These are phyloP conservation scores for Lolium perenne DNA, from an alignment of 176 grass and related monocot genomes.

Conservation along the genomic window DNA sequence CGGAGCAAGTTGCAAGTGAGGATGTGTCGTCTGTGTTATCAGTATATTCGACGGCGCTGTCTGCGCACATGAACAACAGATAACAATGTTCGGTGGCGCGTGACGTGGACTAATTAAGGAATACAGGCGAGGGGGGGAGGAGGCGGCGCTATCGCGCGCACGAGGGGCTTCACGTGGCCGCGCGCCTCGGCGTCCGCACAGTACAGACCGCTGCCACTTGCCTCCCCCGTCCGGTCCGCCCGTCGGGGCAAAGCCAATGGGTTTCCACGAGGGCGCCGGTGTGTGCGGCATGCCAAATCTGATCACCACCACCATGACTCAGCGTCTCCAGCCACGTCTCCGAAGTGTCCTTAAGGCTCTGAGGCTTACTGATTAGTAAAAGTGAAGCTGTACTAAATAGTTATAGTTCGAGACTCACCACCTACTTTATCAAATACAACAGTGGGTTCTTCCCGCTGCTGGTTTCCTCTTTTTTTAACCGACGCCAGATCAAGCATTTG, in stretches of 20 bases:
- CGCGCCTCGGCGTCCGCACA: neutral
- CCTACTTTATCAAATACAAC: too few relatives aligned
- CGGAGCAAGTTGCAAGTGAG: neutral
- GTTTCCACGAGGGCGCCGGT: neutral
- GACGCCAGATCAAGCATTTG: too few relatives aligned
- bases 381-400: too few relatives aligned
- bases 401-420: too few relatives aligned
- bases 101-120: neutral
- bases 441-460: too few relatives aligned
- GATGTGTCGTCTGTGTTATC: neutral
- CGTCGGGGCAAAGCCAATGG: neutral
- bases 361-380: too few relatives aligned
- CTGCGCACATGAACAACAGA: neutral
- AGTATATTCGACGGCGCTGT: too few relatives aligned
- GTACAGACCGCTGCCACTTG: slow-evolving; percentile 5
- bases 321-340: too few relatives aligned
- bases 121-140: neutral
- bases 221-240: neutral
- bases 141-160: neutral
- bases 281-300: neutral
- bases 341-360: too few relatives aligned
- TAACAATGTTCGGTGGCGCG: neutral
- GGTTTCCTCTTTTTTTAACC: too few relatives aligned
- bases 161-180: slow-evolving; percentile 49
- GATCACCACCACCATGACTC: neutral